phyloP scores from a whole-genome alignment of 768 basidiomycete species.

The Suillus paluster region DNA sequence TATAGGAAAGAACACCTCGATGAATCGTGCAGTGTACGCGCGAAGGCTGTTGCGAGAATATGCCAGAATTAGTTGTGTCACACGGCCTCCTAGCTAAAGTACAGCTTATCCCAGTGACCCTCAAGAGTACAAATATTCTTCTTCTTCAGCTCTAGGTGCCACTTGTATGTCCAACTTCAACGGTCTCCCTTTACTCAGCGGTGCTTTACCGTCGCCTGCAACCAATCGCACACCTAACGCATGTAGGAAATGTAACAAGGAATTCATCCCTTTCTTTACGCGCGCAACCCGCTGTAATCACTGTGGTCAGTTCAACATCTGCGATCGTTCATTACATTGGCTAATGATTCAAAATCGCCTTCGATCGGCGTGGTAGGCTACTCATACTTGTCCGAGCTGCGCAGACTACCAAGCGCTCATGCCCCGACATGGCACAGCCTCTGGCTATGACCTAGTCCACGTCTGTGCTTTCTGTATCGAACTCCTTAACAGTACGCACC shows the following conservation, averaged over 20 bases:
- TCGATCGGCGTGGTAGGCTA: conserved; percentile 51
- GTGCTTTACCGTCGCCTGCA: conserved; percentile 53
- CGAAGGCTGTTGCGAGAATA: no score
- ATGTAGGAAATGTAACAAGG: conserved; percentile 76
- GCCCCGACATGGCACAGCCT: conserved; percentile 56
- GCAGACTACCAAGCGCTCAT: conserved; percentile 78
- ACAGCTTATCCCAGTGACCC: no score
- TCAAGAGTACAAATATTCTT: no score
- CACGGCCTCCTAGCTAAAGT: no score
- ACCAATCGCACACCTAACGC: conserved; percentile 37
- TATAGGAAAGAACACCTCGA: no score
- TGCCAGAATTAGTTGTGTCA: no score
- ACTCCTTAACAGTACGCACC: conserved; percentile 58
- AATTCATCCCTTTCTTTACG: conserved; percentile 70
- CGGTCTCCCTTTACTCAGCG: conserved; percentile 75
- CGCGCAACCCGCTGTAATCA: conserved; percentile 73
- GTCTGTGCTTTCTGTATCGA: conserved; percentile 83
- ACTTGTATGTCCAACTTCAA: not conserved
- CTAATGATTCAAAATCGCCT: conserved; percentile 4
- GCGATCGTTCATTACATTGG: not conserved
- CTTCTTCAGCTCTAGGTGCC: not conserved
- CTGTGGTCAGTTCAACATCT: conserved; percentile 60
- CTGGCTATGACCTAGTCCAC: conserved; percentile 65
- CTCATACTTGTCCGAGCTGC: conserved; percentile 72
- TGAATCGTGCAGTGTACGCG: no score